Evolutionary conservation across 306 rosid species (phyloP).

Genomic region (Citrullus mucosospermus): DNA sequence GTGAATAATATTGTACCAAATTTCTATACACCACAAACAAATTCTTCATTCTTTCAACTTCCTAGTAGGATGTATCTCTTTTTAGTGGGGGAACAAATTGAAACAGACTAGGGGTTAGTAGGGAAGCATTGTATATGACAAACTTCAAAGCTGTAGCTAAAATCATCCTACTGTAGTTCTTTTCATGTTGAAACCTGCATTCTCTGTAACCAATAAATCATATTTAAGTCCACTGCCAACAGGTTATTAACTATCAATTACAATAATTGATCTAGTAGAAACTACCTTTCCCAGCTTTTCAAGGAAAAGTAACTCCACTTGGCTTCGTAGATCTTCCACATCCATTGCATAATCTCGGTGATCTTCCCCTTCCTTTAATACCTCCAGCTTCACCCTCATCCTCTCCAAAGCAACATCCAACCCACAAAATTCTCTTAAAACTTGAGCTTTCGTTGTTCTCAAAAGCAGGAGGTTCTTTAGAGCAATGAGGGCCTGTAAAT

Average conservation of each 20-base stretch:
- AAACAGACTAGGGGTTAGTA: background rate
- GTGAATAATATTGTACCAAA: background rate
- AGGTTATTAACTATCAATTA: background rate
- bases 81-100: background rate
- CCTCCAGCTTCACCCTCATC: slow-evolving; percentile 42
- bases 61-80: background rate
- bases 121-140: background rate
- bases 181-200: slow-evolving; percentile 7
- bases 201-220: background rate
- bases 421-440: slow-evolving; percentile 48
- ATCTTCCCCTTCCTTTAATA: slow-evolving; percentile 37
- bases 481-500: slow-evolving; percentile 52
- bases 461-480: slow-evolving; percentile 63
- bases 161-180: background rate
- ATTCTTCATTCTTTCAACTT: background rate
- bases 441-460: slow-evolving; percentile 43
- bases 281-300: slow-evolving; percentile 34
- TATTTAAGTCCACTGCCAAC: background rate
- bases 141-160: background rate
- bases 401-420: slow-evolving; percentile 61
- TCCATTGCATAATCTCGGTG: slow-evolving; percentile 58
- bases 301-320: slow-evolving; percentile 49
- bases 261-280: background rate
- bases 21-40: background rate
- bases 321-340: slow-evolving; percentile 51